These are phyloP conservation scores for Aspergillus diversus DNA, from an alignment of 495 filamentous ascomycete genomes.

Conservation along the genomic window DNA sequence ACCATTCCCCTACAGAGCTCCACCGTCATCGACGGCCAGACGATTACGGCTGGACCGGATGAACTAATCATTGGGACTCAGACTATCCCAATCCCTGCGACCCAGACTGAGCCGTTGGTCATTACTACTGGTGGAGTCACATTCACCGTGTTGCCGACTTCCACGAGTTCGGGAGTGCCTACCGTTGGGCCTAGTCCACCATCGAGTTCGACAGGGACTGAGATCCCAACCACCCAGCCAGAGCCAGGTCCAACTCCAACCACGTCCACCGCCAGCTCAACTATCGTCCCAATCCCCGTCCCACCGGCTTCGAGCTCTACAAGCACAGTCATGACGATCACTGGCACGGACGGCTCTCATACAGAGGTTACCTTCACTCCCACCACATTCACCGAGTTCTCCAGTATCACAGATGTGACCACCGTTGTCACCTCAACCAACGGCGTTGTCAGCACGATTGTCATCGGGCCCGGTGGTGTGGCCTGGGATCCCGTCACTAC, in stretches of 20 bases:
- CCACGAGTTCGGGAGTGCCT: background rate
- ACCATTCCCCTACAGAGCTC: too few relatives aligned
- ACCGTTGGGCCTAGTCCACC: background rate
- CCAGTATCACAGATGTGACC: background rate
- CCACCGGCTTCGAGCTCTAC: background rate
- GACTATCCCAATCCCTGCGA: background rate
- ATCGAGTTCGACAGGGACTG: background rate
- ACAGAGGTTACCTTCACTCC: slow-evolving; percentile 1
- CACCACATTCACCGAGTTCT: background rate
- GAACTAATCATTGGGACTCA: background rate
- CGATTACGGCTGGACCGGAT: background rate
- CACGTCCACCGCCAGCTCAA: background rate
- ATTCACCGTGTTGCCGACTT: background rate
- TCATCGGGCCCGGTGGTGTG: background rate
- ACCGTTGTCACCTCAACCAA: background rate
- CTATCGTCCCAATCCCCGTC: too few relatives aligned
- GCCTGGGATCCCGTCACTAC: background rate
- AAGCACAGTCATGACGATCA: background rate
- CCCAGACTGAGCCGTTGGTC: background rate
- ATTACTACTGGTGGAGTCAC: background rate
- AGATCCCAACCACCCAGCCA: background rate
- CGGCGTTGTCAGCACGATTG: background rate
- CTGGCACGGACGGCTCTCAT: background rate
- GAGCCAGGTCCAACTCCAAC: background rate
- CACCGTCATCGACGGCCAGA: too few relatives aligned